Conservation (phyloP, 2,329 filamentous ascomycete genomes). For the Aspergillus oerlinghausenensis region DNA sequence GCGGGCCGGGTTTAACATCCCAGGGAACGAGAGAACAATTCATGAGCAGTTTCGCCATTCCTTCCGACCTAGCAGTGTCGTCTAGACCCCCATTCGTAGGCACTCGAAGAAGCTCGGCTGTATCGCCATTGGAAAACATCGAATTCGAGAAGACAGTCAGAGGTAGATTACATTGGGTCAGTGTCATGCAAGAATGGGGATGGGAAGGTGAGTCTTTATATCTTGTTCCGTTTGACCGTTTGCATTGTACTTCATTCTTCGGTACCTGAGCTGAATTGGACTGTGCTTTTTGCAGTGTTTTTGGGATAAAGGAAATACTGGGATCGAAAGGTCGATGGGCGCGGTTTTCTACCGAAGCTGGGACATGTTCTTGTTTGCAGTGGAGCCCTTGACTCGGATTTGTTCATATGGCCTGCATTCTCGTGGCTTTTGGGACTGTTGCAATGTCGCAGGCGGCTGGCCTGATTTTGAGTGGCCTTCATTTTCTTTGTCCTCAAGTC, state of each 20-base stretch:
- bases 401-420: not conserved
- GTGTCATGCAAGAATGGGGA: slow-evolving; percentile 67
- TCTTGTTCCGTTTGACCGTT: not conserved
- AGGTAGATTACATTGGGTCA: slow-evolving; percentile 63
- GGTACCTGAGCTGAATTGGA: not conserved
- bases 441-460: not conserved
- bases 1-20: no score
- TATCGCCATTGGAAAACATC: slow-evolving; percentile 40
- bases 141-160: slow-evolving; percentile 61
- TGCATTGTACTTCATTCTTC: not conserved
- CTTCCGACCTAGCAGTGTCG: slow-evolving; percentile 7
- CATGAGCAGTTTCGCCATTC: not conserved
- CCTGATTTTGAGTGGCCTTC: not conserved
- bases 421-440: not conserved
- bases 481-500: not conserved
- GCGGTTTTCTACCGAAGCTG: not conserved
- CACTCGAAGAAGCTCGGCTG: slow-evolving; percentile 25
- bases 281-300: slow-evolving; percentile 27
- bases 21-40: not conserved
- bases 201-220: slow-evolving; percentile 59
- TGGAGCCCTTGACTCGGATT: not conserved
- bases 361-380: not conserved
- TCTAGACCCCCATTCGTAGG: slow-evolving; percentile 9
- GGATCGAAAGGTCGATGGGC: not conserved
- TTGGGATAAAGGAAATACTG: slow-evolving; percentile 29